Evolutionary conservation across 2,329 filamentous ascomycete species (phyloP), one percentile per base, ranked within the genome.

Genomic region (Cryphonectria nitschkei): DNA sequence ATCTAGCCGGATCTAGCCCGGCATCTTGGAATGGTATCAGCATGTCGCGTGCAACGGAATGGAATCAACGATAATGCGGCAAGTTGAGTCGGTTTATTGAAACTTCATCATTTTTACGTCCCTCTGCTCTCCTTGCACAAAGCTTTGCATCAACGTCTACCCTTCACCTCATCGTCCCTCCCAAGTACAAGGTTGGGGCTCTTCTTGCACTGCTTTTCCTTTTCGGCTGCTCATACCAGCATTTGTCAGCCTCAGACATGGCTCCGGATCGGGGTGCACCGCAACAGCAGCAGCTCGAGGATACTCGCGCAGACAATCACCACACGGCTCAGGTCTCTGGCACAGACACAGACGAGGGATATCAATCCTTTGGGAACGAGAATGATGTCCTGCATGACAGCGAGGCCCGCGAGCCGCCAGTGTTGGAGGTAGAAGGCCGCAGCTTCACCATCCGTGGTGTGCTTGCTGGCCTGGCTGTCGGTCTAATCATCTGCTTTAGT

Each of bases 401-500:
- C 8, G 32, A 65, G n/a, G 62, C 41, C 37, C 34, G 19, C 41
- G 37, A 29, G 22, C 43, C 26, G 5, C 46, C 56, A 26, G 43
- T 46, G 29, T 32, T 32, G 54, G 70, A 71, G 34, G 68, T 65
- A 9, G 60, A 68, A n/a, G 94, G 85, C 67, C 88, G 88, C 63
- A 94, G 94, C 82, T 98, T 99, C 82, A 98, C 96, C 0, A 70
- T 91, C 37, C 91, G 96, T 69, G 94, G 94, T 66, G 86, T 98
- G 54, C 78, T 89, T 6, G 93, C 93, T 39, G 96, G 96, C 22
- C 85, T 97, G 7, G 83, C 88, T 3, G 96, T 99, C 74, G 96
- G 96, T 56, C 89, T 96, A 5, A 85, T 98, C 69, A 97, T 98
- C 77, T 96, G 93, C 78, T 97, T 97, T 80, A 97, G 93, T 67